Conservation (phyloP, 495 filamentous ascomycete species). For the Articulospora tetracladia region DNA sequence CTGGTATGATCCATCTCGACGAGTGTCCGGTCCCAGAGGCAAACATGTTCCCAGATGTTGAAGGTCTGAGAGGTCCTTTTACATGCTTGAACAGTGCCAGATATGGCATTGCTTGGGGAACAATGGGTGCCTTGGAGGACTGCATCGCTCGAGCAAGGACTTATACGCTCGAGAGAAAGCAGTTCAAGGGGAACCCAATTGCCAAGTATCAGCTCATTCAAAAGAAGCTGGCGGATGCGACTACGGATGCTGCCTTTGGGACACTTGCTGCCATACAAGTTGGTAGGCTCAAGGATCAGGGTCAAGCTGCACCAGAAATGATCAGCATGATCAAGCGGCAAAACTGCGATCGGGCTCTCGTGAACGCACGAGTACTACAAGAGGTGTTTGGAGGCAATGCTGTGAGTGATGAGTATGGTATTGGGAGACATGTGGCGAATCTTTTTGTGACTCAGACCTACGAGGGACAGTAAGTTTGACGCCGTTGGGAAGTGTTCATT, state of each 20-base stretch:
- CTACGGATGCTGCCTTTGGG: conserved; percentile 87
- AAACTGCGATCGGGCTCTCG: conserved; percentile 89
- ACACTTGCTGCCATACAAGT: conserved; percentile 84
- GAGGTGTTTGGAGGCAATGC: conserved; percentile 98
- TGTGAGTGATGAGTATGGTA: conserved; percentile 92
- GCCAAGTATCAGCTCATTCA: conserved; percentile 98
- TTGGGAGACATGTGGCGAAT: conserved; percentile 93
- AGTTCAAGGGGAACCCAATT: conserved; percentile 94
- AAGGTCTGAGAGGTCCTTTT: conserved; percentile 87
- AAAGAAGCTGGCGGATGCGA: conserved; percentile 93
- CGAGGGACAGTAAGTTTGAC: conserved; percentile 55
- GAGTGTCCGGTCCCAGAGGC: conserved; percentile 81
- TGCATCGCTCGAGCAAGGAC: conserved; percentile 74
- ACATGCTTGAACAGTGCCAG: conserved; percentile 90
- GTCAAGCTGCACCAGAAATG: conserved; percentile 89
- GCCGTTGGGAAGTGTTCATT: neutral
- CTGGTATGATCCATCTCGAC: conserved; percentile 96
- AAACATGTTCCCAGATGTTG: conserved; percentile 91
- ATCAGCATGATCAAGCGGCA: conserved; percentile 98
- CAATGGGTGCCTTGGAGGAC: conserved; percentile 92
- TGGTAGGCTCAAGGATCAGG: conserved; percentile 87
- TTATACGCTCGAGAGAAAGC: conserved; percentile 87
- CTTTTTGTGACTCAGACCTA: conserved; percentile 97
- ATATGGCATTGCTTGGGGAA: conserved; percentile 89
- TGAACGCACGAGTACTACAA: conserved; percentile 76